Evolutionary conservation across 768 basidiomycete species (phyloP).

Genomic region (Lentinula detonsa): DNA sequence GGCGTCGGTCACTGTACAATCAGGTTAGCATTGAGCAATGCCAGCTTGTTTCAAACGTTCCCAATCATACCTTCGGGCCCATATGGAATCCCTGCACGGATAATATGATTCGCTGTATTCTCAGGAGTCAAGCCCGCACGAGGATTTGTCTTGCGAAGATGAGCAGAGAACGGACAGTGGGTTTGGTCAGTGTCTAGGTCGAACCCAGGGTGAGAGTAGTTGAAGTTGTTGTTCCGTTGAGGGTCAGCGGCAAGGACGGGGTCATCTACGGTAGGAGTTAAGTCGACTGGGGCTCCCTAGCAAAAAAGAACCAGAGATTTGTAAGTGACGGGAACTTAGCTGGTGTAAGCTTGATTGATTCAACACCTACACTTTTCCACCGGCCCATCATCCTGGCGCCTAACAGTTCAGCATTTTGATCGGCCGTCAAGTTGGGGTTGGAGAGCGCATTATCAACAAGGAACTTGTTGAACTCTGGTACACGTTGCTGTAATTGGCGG

Average conservation of each 20-base stretch:
- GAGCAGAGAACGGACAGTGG: constrained; percentile 25
- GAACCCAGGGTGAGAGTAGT: constrained; percentile 17
- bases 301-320: background rate
- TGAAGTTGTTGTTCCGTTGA: constrained; percentile 24
- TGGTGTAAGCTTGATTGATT: background rate
- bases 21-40: background rate
- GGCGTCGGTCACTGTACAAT: constrained; percentile 1
- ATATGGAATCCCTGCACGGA: constrained; percentile 8
- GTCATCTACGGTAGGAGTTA: constrained; percentile 20
- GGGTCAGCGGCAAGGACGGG: constrained; percentile 14
- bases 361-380: constrained; percentile 22
- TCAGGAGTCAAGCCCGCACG: constrained; percentile 16
- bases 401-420: constrained; percentile 20
- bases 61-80: constrained; percentile 10
- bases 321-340: background rate
- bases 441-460: constrained; percentile 14
- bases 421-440: constrained; percentile 9
- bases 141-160: constrained; percentile 23
- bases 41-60: background rate
- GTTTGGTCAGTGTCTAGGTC: constrained; percentile 15
- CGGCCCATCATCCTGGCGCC: constrained; percentile 28
- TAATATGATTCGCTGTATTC: constrained; percentile 5
- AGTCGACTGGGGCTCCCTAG: constrained; percentile 27
- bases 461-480: constrained; percentile 25
- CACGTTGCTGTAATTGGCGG: constrained; percentile 25